Evolutionary conservation across 2,329 filamentous ascomycete genomes (phyloP), one percentile per base, ranked within the genome.

Genomic region (Cercospora beticola): DNA sequence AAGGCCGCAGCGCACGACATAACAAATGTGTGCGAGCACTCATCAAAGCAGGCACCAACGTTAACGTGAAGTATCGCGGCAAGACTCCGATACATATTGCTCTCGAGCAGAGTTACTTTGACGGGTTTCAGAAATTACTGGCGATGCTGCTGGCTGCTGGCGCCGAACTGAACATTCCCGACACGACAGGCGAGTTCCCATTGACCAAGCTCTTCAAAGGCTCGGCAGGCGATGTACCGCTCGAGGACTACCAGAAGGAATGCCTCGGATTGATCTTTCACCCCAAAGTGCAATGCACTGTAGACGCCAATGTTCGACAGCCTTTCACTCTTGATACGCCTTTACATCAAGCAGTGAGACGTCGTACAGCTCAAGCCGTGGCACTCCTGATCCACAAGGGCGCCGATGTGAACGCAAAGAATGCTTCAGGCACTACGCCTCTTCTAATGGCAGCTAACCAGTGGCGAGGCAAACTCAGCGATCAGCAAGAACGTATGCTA

Each of bases 361-460:
- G 57, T 33, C 30, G 33, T 23, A 33, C 30, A 14, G 30, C 57
- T 36, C 30, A 33, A 33, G 57, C 57, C 10, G 57, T 60, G 57
- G 57, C 57, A 26, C 30, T 60, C 30, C n/a, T 60, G 30, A 60
- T 60, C 14, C 30, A 60, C 21, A 21, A 40, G 5, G 57, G 57
- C 14, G 56, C 56, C 33, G 56, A 59, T 28, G 28, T 59, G 5
- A 59, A 59, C 56, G 56, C 56, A 4, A 59, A 59, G 28, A 23
- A 59, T 7, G 56, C 56, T 31, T 33, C 56, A 23, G 56, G 56
- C 4, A 59, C 56, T 2, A 59, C 56, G 16, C 56, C 56, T 31
- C 56, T 59, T 59, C 12, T 40, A 0, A 60, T 60, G 57, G 57
- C 57, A 21, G 57, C 57, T 60, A 60, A 36, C 21, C 57, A 60